Conservation (phyloP, 2,329 filamentous ascomycete genomes). For the Penicillium glabrum region DNA sequence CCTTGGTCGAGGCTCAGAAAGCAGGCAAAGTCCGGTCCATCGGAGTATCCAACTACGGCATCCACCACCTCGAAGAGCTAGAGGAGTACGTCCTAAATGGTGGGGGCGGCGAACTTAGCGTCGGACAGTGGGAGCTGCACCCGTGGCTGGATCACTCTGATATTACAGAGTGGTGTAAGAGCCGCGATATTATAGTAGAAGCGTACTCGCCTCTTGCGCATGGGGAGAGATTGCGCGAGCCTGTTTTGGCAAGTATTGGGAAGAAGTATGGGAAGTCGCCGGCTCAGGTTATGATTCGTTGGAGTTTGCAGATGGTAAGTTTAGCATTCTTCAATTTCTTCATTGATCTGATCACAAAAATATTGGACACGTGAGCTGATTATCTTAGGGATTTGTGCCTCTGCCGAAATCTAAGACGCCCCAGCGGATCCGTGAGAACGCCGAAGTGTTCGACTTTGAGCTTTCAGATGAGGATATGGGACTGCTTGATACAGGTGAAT, state of each 20-base stretch:
- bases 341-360: constrained; percentile 1
- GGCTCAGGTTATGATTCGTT: constrained; percentile 74
- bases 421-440: constrained; percentile 61
- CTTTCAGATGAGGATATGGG: constrained; percentile 59
- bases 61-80: constrained; percentile 71
- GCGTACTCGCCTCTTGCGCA: constrained; percentile 78
- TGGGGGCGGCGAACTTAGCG: constrained; percentile 62
- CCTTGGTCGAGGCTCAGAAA: constrained; percentile 71
- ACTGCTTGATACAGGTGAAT: constrained; percentile 54
- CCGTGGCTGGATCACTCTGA: constrained; percentile 74
- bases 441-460: constrained; percentile 61
- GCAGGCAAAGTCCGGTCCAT: constrained; percentile 70
- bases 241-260: constrained; percentile 60
- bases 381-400: constrained; percentile 58
- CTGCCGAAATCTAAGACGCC: constrained; percentile 63
- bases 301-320: constrained; percentile 75
- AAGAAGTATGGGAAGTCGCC: constrained; percentile 69
- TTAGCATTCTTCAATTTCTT: constrained; percentile 29
- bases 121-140: constrained; percentile 82
- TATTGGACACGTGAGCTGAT: not conserved
- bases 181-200: constrained; percentile 69
- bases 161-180: constrained; percentile 66
- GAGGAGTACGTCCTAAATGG: constrained; percentile 54
- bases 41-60: constrained; percentile 77
- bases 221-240: constrained; percentile 68